These are phyloP conservation scores for Eucalyptus curtisii DNA, from an alignment of 345 rosid genomes.

Conservation along the genomic window DNA sequence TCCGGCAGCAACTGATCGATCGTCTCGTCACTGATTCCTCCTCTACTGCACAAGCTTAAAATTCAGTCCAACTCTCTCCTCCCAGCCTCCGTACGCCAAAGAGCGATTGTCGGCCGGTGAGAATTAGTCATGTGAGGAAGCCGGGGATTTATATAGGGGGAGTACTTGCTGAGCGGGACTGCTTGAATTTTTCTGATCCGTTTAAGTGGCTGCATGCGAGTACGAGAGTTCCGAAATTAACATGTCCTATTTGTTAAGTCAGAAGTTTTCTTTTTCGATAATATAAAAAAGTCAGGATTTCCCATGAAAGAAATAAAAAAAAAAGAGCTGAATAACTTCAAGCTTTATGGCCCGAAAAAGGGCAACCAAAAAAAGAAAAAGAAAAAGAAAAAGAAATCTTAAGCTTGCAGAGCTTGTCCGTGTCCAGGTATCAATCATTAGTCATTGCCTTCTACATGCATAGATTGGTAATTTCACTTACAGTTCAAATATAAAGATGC, in stretches of 20 bases:
- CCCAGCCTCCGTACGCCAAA: neutral
- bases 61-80: neutral
- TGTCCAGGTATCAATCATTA: too few relatives aligned
- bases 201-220: neutral
- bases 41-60: neutral
- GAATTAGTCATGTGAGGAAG: neutral
- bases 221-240: neutral
- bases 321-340: neutral
- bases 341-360: neutral
- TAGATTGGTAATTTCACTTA: too few relatives aligned
- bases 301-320: neutral
- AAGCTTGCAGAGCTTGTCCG: neutral
- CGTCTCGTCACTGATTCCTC: neutral
- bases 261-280: neutral
- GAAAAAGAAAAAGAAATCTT: too few relatives aligned
- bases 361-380: neutral
- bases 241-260: neutral
- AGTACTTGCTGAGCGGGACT: neutral
- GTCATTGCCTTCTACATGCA: too few relatives aligned
- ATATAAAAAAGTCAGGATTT: neutral
- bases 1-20: neutral
- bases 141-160: neutral
- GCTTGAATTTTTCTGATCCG: neutral
- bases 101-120: slow-evolving; percentile 9
- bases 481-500: neutral